A percentile compares a stretch with the other conserved stretches of the same genome.
Conservation (phyloP, 1,139 yeast genomes). For the Protomyces lactucae-debilis region DNA sequence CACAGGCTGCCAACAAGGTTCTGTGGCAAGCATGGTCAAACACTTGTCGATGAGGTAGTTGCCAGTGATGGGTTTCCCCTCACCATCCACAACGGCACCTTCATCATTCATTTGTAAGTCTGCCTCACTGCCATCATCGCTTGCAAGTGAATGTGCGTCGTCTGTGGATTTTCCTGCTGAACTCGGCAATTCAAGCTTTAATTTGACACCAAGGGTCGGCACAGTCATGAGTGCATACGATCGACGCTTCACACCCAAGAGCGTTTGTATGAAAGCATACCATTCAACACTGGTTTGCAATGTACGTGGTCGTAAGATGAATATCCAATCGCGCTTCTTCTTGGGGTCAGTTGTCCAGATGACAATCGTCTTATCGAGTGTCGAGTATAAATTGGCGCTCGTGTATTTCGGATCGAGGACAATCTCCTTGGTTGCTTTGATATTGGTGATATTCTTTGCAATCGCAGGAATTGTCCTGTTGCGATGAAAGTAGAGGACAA, state of each 20-base stretch:
- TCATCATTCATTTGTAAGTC: slow-evolving; percentile 6
- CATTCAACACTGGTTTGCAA: slow-evolving; percentile 54
- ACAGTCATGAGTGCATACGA: slow-evolving; percentile 44
- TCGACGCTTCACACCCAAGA: slow-evolving; percentile 40
- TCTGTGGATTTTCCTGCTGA: neutral
- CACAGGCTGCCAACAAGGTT: slow-evolving; percentile 34
- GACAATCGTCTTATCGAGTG: slow-evolving; percentile 51
- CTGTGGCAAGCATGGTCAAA: slow-evolving; percentile 36
- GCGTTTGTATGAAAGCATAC: slow-evolving; percentile 54
- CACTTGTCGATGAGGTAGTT: slow-evolving; percentile 37
- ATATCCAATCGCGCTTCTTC: slow-evolving; percentile 41
- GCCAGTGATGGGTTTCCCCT: slow-evolving; percentile 33
- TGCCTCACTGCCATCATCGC: slow-evolving; percentile 2
- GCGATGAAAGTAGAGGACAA: slow-evolving; percentile 59
- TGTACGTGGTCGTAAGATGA: slow-evolving; percentile 55
- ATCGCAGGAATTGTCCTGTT: slow-evolving; percentile 43
- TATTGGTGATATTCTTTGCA: slow-evolving; percentile 33
- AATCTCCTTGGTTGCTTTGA: slow-evolving; percentile 26
- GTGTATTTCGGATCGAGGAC: slow-evolving; percentile 34
- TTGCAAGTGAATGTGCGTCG: slow-evolving; percentile 36
- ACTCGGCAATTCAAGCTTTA: slow-evolving; percentile 45
- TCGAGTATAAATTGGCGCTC: slow-evolving; percentile 54
- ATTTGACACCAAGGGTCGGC: slow-evolving; percentile 49
- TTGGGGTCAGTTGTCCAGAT: slow-evolving; percentile 22
- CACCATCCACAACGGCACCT: slow-evolving; percentile 20